Evolutionary conservation across 1,139 yeast genomes (phyloP), one percentile per base, ranked within the genome.

Genomic region (Blastobotrys buckinghamii): DNA sequence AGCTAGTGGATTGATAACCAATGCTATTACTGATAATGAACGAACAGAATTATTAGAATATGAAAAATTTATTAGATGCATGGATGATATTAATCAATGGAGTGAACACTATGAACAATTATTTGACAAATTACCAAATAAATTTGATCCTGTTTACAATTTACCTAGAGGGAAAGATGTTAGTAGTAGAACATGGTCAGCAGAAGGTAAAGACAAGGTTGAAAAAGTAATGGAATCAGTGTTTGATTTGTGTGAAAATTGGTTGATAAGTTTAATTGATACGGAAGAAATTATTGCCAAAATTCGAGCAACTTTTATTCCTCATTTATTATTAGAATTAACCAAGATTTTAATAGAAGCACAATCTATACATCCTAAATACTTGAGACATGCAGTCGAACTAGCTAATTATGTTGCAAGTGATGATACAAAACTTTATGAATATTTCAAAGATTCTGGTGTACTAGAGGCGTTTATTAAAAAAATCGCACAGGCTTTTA

Each of bases 231-330:
- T 53, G 10, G 48, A 47, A n/a, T 35, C 39, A 4, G 52, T 60
- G 1, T 49, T 51, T 20, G 56, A 53, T 2, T 46, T 61, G 4
- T 48, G 56, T 22, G 43, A 44, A 22, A 46, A 49, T n/a, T 61
- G 65, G 65, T 38, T 61, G 54, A 37, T 43, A 13, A 44, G 46
- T 2, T 49, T 51, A 20, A 34, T 39, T 10, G 35, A 33, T 2
- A 40, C 2, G 35, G 43, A 22, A 44, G 35, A 15, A 8, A 22
- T 44, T 12, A 42, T 59, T 10, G 44, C 29, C 13, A 45, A 53
- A 47, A 70, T 84, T 49, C 75, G 95, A 60, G 72, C 80, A 8
- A 66, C 82, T 19, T 88, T 86, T 63, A 76, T 86, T n/a, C 95
- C 96, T 17, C 79, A 77, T 56, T 66, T 86, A 49, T 72, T 86